A percentile compares a stretch with the other conserved stretches of the same genome.
Evolutionary conservation across 192 early-diverging fungal species (phyloP).

Genomic region (Backusella sp.): DNA sequence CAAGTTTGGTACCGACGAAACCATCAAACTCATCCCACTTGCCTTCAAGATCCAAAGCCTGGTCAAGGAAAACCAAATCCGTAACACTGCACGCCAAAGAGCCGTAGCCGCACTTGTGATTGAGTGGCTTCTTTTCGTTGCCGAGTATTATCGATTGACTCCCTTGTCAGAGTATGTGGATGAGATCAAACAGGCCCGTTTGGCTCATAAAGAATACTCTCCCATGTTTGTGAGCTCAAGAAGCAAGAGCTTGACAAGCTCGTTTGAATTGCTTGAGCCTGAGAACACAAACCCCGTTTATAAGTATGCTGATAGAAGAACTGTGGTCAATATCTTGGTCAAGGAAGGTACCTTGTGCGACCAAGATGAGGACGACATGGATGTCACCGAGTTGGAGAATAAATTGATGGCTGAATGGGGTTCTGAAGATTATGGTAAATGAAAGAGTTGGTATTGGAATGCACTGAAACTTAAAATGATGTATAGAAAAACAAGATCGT

Average conservation of each 20-base stretch:
- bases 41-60: slow-evolving; percentile 26
- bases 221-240: not conserved
- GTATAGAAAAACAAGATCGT: slow-evolving; percentile 12
- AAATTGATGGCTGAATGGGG: slow-evolving; percentile 33
- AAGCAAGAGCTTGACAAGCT: not conserved
- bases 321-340: slow-evolving; percentile 8
- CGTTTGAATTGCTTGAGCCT: not conserved
- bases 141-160: not conserved
- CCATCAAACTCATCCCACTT: slow-evolving; percentile 22
- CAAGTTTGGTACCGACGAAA: slow-evolving; percentile 20
- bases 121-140: slow-evolving; percentile 13
- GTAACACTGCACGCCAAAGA: slow-evolving; percentile 1
- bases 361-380: slow-evolving; percentile 4
- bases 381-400: slow-evolving; percentile 29
- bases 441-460: not conserved
- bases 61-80: not conserved
- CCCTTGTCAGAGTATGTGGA: not conserved
- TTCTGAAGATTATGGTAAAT: slow-evolving; percentile 9
- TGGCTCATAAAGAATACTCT: not conserved
- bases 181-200: slow-evolving; percentile 1
- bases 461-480: not conserved
- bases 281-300: not conserved
- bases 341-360: slow-evolving; percentile 6
- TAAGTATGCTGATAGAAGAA: slow-evolving; percentile 4
- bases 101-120: slow-evolving; percentile 3